These are phyloP conservation scores for Pseudogymnoascus sp. DNA, from an alignment of 2,329 filamentous ascomycete species.

Conservation along the genomic window DNA sequence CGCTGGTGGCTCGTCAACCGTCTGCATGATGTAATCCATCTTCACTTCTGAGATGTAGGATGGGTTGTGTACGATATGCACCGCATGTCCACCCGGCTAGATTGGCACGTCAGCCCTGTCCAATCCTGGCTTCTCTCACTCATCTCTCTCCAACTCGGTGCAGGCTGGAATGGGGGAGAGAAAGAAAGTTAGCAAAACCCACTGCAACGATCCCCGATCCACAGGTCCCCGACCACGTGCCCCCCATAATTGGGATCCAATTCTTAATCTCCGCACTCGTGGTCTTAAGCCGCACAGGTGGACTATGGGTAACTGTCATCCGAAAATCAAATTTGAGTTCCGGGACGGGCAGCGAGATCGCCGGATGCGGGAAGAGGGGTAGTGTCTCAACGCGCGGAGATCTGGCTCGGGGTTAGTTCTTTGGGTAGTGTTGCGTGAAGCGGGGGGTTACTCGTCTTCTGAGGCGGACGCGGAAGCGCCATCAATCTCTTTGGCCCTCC, in stretches of 20 bases:
- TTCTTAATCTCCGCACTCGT: conserved; percentile 40
- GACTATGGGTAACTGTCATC: conserved; percentile 42
- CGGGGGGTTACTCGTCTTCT: neutral
- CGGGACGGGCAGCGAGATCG: conserved; percentile 41
- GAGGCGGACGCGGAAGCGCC: neutral
- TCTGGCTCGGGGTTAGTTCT: neutral
- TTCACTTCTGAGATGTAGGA: conserved; percentile 30
- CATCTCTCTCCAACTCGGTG: conserved; percentile 21
- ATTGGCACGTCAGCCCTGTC: conserved; percentile 32
- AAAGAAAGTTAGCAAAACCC: conserved; percentile 11
- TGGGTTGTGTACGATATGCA: neutral
- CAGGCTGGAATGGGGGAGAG: neutral
- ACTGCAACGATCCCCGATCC: conserved; percentile 42
- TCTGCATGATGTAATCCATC: conserved; percentile 45
- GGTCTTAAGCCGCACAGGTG: conserved; percentile 39
- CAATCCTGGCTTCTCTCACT: conserved; percentile 27
- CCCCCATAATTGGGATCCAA: conserved; percentile 44
- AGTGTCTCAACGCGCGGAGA: neutral
- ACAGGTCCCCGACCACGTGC: conserved; percentile 44
- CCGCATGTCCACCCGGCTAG: conserved; percentile 26
- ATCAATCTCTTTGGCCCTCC: neutral
- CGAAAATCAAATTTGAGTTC: conserved; percentile 45
- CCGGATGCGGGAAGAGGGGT: conserved; percentile 30
- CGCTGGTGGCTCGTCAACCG: conserved; percentile 42
- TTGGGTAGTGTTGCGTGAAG: neutral